Percentiles rank a stretch among this genome's conserved stretches.
phyloP scores from a whole-genome alignment of 2,329 filamentous ascomycete genomes.

The Alternaria conjuncta region DNA sequence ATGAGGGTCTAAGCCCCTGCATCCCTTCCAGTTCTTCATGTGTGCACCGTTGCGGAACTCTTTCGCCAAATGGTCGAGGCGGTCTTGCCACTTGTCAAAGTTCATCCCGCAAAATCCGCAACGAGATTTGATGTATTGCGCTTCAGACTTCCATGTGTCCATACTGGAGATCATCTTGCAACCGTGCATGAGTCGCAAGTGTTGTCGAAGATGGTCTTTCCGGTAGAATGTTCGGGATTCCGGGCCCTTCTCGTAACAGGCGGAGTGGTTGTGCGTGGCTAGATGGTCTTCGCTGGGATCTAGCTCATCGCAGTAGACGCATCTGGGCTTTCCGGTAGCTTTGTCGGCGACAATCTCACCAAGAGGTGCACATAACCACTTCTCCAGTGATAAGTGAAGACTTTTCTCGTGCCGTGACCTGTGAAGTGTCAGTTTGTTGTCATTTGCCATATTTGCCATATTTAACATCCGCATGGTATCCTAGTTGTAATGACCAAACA shows the following conservation, averaged over 20 bases:
- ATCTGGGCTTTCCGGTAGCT: constrained; percentile 62
- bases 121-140: constrained; percentile 60
- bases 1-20: constrained; percentile 58
- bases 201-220: constrained; percentile 68
- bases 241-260: constrained; percentile 70
- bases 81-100: constrained; percentile 59
- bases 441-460: too few relatives aligned
- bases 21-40: constrained; percentile 64
- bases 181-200: constrained; percentile 65
- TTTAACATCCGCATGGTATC: background rate
- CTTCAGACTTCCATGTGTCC: constrained; percentile 69
- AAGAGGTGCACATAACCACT: constrained; percentile 63
- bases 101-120: constrained; percentile 61
- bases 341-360: constrained; percentile 64
- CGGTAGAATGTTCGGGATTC: constrained; percentile 69
- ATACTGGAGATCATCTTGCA: constrained; percentile 67
- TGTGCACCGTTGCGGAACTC: constrained; percentile 61
- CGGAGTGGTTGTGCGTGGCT: constrained; percentile 64
- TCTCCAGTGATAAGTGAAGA: constrained; percentile 48
- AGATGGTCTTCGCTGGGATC: constrained; percentile 64
- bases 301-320: constrained; percentile 64
- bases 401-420: constrained; percentile 52
- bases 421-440: constrained; percentile 21
- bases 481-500: background rate
- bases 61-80: constrained; percentile 60